Evolutionary conservation across 1,284 basidiomycete species (phyloP), one percentile per base, ranked within the genome.

Genomic region (Leucoagaricus sp.): DNA sequence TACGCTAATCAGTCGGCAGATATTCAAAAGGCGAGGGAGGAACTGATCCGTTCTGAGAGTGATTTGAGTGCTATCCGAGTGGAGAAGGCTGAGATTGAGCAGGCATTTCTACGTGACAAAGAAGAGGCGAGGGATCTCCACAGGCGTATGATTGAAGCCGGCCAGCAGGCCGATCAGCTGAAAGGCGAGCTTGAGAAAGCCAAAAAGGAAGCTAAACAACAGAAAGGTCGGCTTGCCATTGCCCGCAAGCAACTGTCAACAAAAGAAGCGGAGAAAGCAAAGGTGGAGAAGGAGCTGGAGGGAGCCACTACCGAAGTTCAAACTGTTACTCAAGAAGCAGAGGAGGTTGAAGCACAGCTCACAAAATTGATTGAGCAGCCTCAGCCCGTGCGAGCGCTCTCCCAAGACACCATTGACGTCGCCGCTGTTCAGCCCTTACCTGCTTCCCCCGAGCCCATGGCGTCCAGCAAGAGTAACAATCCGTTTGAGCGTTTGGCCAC

Each of bases 181-280:
- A 95, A 91, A 73, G 78, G 75, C 8, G 86, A 91, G 61, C 76
- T 95, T 41, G 97, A 98, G 71, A 96, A 93, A 75, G 72, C 86
- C 47, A 94, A 88, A 76, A 98, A 95, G 74, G 95, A 98, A 49
- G 93, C 92, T 0, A 89, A 97, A 68, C 94, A 97, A 70, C 95
- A 98, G 73, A 97, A 95, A 72, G 97, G 96, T 12, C 79, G 97
- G 57, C 81, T 96, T 13, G 94, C 95, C 3, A 97, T 99, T 69
- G 91, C 93, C 8, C 91, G 90, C 77, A 99, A 99, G 74, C 97
- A 99, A 75, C 78, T 99, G 21, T 84, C 83, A 13, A 86, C 91
- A 0, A 91, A 93, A 49, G 96, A 98, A 72, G 77, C 80, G 0
- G 91, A 94, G 63, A 85, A 83, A 54, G 84, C 82, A 12, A 89